Evolutionary conservation across 2,329 filamentous ascomycete species (phyloP).

Genomic region (Fonsecaea pedrosoi): DNA sequence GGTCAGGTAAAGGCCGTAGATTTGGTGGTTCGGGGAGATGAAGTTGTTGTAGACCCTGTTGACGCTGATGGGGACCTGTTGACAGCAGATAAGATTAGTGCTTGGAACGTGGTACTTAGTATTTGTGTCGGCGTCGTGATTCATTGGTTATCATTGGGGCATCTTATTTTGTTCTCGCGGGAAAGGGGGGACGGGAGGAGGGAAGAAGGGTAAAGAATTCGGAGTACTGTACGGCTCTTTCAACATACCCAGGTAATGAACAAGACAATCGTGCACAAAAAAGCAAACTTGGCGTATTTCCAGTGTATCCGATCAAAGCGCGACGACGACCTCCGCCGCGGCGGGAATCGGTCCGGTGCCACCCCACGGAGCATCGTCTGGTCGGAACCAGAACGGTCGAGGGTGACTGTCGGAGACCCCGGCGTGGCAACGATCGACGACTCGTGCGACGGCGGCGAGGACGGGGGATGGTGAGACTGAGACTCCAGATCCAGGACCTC

Average conservation of each 20-base stretch:
- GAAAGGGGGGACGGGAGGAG: background rate
- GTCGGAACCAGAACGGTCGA: slow-evolving; percentile 15
- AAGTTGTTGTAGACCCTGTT: slow-evolving; percentile 35
- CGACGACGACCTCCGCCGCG: slow-evolving; percentile 22
- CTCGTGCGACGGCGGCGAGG: slow-evolving; percentile 3
- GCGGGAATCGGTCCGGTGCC: background rate
- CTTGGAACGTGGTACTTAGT: no score
- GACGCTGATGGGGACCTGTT: slow-evolving; percentile 30
- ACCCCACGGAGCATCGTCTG: slow-evolving; percentile 14
- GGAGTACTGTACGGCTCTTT: background rate
- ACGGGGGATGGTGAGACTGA: background rate
- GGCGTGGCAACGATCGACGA: slow-evolving; percentile 6
- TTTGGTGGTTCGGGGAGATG: slow-evolving; percentile 30
- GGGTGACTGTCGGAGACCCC: slow-evolving; percentile 7
- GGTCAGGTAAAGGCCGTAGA: slow-evolving; percentile 31
- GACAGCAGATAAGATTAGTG: no score
- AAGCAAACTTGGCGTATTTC: slow-evolving; percentile 36
- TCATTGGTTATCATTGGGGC: no score
- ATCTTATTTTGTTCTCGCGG: no score
- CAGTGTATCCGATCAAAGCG: slow-evolving; percentile 30
- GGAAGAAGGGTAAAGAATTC: background rate
- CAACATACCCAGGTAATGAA: slow-evolving; percentile 32
- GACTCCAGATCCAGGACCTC: slow-evolving; percentile 21
- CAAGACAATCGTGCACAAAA: slow-evolving; percentile 32
- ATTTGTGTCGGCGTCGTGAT: no score